phyloP scores from a whole-genome alignment of 768 basidiomycete genomes.

The Phaffia australis region DNA sequence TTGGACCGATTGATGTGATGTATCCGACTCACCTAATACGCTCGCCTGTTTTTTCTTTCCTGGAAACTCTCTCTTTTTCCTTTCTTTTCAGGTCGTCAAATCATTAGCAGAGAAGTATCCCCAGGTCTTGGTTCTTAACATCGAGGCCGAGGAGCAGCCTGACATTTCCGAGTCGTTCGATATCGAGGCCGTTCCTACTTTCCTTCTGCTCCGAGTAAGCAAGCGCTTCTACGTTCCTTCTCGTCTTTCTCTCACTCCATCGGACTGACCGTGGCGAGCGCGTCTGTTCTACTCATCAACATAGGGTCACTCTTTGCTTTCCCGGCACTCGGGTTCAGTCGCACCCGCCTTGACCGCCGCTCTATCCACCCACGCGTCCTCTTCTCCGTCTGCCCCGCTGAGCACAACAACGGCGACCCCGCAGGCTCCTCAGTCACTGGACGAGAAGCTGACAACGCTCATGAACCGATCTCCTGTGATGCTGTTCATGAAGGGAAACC shows the following conservation, averaged over 20 bases:
- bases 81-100: constrained; percentile 43
- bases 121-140: constrained; percentile 62
- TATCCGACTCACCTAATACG: too few species aligned
- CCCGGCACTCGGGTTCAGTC: constrained; percentile 68
- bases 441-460: constrained; percentile 51
- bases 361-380: constrained; percentile 37
- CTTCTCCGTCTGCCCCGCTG: constrained; percentile 26
- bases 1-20: not conserved
- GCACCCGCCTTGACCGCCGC: constrained; percentile 52
- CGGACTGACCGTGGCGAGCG: not conserved
- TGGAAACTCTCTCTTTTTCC: not conserved
- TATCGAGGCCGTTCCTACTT: constrained; percentile 75
- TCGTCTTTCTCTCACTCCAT: not conserved
- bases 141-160: constrained; percentile 66
- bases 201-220: constrained; percentile 66
- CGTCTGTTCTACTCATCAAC: not conserved
- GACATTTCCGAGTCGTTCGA: constrained; percentile 90
- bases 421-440: constrained; percentile 46
- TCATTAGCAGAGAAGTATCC: constrained; percentile 66
- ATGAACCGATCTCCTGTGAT: constrained; percentile 72
- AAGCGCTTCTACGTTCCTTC: not conserved
- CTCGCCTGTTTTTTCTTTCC: too few species aligned
- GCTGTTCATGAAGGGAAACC: constrained; percentile 96
- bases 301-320: constrained; percentile 80
- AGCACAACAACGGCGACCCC: constrained; percentile 24